Conservation (phyloP, 73 alveolate genomes). For the Breviolum minutum region DNA sequence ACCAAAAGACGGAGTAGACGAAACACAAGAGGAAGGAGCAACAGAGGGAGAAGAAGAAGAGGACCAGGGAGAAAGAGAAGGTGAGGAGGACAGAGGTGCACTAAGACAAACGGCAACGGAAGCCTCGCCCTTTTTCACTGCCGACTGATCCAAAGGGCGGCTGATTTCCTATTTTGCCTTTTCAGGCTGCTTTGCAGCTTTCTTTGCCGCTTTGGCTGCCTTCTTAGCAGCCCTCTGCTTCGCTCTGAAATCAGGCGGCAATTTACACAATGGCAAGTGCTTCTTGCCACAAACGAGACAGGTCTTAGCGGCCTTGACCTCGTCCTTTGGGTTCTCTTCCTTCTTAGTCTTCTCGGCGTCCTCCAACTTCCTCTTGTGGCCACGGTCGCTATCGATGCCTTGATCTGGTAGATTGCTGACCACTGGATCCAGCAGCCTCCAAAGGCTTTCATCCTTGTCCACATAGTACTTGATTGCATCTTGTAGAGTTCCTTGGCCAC, state of each 20-base stretch:
- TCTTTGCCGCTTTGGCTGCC: background rate
- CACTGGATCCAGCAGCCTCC: conserved; percentile 38
- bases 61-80: too few species aligned
- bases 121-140: background rate
- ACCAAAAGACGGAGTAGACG: background rate
- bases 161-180: background rate
- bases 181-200: background rate
- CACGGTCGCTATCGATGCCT: background rate
- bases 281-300: background rate
- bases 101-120: background rate
- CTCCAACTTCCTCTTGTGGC: background rate
- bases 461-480: background rate
- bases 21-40: background rate
- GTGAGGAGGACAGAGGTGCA: too few species aligned
- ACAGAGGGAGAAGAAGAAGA: too few species aligned
- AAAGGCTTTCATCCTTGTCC: background rate
- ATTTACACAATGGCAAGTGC: background rate
- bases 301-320: too few species aligned
- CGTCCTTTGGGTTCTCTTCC: background rate
- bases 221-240: background rate
- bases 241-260: background rate
- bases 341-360: background rate
- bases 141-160: background rate
- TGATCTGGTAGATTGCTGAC: background rate
- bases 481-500: background rate